These are phyloP conservation scores for Saccharomyces mikatae DNA, from an alignment of 805 yeast species.

Conservation along the genomic window DNA sequence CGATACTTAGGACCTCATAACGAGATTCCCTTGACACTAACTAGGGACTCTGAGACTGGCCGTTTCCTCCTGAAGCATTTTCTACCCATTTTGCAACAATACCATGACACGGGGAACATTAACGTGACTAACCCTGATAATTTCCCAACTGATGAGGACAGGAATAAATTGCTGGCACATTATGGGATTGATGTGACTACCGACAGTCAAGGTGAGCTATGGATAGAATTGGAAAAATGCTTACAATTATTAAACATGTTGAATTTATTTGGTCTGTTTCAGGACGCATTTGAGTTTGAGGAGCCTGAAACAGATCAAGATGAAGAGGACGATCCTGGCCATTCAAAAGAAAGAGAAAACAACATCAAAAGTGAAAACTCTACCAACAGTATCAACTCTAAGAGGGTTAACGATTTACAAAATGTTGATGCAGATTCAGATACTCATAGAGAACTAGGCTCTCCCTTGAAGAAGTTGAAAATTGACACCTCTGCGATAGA, in stretches of 20 bases:
- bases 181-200: slow-evolving; percentile 24
- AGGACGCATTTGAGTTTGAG: slow-evolving; percentile 10
- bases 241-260: slow-evolving; percentile 15
- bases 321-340: background rate
- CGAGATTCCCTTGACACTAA: slow-evolving; percentile 13
- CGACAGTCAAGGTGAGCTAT: slow-evolving; percentile 20
- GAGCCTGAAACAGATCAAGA: slow-evolving; percentile 4
- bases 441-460: slow-evolving; percentile 18
- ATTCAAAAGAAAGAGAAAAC: background rate
- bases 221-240: slow-evolving; percentile 27
- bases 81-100: slow-evolving; percentile 17
- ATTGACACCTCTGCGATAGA: slow-evolving; percentile 3
- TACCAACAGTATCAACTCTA: background rate
- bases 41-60: slow-evolving; percentile 18
- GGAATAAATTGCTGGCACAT: slow-evolving; percentile 16
- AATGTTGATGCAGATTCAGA: slow-evolving; percentile 5
- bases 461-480: slow-evolving; percentile 23
- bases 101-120: background rate
- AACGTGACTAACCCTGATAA: background rate
- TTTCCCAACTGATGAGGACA: slow-evolving; percentile 6
- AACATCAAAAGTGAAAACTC: background rate
- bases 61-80: slow-evolving; percentile 19
- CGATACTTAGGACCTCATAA: slow-evolving; percentile 8
- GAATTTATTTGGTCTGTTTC: slow-evolving; percentile 13
- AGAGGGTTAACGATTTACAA: slow-evolving; percentile 5